Base-by-base conservation (phyloP, 2,329 filamentous ascomycete genomes). In the Clonostachys sp. region DNA sequence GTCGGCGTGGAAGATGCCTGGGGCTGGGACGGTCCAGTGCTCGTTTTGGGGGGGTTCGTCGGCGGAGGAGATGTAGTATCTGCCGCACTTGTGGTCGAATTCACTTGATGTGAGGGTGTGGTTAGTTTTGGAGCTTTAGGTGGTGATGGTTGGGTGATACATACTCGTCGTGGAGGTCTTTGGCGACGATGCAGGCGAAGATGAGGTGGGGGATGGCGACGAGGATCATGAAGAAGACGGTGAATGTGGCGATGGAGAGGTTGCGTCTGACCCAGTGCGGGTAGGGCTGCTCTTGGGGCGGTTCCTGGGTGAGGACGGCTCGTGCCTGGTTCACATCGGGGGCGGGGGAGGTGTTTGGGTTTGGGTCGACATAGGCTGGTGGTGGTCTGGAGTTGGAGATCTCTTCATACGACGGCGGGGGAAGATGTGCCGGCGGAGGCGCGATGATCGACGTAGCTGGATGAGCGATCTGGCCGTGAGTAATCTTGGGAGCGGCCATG, bases 161-260 rank as follows among this genome's bases (percentile, higher is more conserved):
- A 12, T 30, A 46, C 36, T 46, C 45, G 18, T 46, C 18, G 36
- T 17, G 14, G n/a, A 46, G 18, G 24, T 46, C 45, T 6, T 46
- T 24, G 16, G n/a, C n/a, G 17, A 33, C 30, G 7, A 46, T 16
- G 12, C 14, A 13, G n/a, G 36, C 36, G 33, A 46, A 46, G 16
- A 18, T 18, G 4, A 20, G 8, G 17, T 34, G 35, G 8, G 20
- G 16, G 4, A 18, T 6, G 10, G 20, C 35, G 6, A 33, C 16
- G 17, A 33, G 20, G 17, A 41, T 9, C 12, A 46, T 46, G 45
- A 46, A 6, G 20, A 41, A 46, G 13, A 46, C 36, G 6, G 45
- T 41, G 13, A 20, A n/a, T 33, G 13, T 16, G 38, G 45, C 24
- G 30, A 16, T 30, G 6, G 12, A 33, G n/a, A 45, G 33, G 33